These are phyloP conservation scores for Ophiostoma sp. DNA, from an alignment of 2,329 filamentous ascomycete genomes.

Conservation along the genomic window DNA sequence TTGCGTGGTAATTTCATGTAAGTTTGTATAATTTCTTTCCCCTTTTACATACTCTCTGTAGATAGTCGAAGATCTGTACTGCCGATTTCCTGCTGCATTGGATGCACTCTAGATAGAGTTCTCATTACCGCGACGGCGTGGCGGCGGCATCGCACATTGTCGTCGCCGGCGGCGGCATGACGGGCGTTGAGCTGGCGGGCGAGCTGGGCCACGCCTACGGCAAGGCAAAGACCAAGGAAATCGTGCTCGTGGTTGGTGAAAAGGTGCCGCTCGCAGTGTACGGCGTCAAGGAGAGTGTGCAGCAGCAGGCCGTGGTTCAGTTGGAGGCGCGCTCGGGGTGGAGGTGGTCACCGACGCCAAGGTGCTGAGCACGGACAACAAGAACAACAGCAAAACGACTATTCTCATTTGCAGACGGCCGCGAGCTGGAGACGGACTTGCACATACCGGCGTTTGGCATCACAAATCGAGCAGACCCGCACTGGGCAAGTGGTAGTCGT, in stretches of 20 bases:
- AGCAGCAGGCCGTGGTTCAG: not conserved
- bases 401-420: not conserved
- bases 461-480: not conserved
- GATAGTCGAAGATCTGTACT: not conserved
- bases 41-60: too few species aligned
- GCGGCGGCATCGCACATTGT: conserved; percentile 44
- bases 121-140: conserved; percentile 35
- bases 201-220: conserved; percentile 48
- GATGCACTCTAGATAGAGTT: not conserved
- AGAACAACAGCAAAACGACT: not conserved
- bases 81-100: not conserved
- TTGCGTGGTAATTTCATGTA: not conserved
- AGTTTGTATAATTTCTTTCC: too few species aligned
- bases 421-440: conserved; percentile 29
- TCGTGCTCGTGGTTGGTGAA: not conserved
- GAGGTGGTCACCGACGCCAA: not conserved
- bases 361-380: not conserved
- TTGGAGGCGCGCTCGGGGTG: not conserved
- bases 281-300: not conserved
- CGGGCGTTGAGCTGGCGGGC: conserved; percentile 47
- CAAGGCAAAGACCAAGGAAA: conserved; percentile 16
- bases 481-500: not conserved
- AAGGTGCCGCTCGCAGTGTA: not conserved
- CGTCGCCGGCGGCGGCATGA: conserved; percentile 48
- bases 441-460: conserved; percentile 46